Evolutionary conservation across 805 yeast genomes (phyloP).

Genomic region (Yarrowia divulgata): DNA sequence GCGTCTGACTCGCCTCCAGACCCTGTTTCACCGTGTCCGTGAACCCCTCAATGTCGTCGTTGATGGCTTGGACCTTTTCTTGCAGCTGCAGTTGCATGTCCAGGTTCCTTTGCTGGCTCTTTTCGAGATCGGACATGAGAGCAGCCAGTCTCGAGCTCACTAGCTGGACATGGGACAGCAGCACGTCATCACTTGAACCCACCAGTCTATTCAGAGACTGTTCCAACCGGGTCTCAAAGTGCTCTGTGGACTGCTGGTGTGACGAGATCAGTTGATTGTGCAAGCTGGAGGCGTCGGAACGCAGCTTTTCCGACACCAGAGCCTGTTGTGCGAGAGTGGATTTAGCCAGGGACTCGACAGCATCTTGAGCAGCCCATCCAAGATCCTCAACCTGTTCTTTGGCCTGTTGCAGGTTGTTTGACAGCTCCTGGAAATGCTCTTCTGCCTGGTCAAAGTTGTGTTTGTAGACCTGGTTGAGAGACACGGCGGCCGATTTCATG

Average conservation of each 20-base stretch:
- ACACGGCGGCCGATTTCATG: neutral
- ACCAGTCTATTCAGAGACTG: neutral
- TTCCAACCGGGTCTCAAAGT: neutral
- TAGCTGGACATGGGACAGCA: neutral
- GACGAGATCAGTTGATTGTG: neutral
- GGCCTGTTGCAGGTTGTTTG: neutral
- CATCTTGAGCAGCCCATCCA: neutral
- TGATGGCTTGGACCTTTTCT: neutral
- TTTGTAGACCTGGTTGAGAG: neutral
- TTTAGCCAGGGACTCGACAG: neutral
- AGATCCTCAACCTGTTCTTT: neutral
- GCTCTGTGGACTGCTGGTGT: neutral
- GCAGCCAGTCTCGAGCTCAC: neutral
- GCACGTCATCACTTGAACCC: neutral
- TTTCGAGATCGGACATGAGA: constrained; percentile 6
- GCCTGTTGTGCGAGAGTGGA: neutral
- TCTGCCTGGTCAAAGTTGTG: constrained; percentile 17
- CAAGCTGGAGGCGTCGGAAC: neutral
- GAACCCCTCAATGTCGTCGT: constrained; percentile 12
- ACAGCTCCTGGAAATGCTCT: neutral
- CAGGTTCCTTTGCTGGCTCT: neutral
- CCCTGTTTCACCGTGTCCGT: constrained; percentile 25
- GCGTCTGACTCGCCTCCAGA: constrained; percentile 21
- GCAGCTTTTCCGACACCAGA: constrained; percentile 6
- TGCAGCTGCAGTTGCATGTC: constrained; percentile 15